Percentiles rank a stretch among this genome's conserved stretches.
Evolutionary conservation across 768 basidiomycete genomes (phyloP).

Genomic region (Phaffia tasmanica): DNA sequence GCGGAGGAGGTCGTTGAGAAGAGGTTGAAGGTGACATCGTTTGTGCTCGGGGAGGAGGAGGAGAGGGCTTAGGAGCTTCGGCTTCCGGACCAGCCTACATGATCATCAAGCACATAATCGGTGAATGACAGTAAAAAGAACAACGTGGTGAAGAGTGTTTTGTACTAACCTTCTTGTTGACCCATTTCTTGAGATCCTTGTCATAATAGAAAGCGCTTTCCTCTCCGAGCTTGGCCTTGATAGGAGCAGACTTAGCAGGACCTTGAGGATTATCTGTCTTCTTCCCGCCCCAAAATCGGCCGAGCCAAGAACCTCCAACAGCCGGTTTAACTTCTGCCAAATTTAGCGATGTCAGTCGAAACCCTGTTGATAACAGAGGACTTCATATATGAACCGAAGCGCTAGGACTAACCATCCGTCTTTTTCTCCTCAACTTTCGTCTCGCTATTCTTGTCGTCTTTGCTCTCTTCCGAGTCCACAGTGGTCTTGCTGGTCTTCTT

Average conservation of each 20-base stretch:
- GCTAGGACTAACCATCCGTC: slow-evolving; percentile 5
- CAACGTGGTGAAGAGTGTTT: slow-evolving; percentile 20
- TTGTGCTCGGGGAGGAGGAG: slow-evolving; percentile 68
- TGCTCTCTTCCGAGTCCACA: background rate
- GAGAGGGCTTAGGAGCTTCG: slow-evolving; percentile 45
- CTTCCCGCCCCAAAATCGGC: slow-evolving; percentile 62
- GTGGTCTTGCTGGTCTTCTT: background rate
- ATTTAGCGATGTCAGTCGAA: background rate
- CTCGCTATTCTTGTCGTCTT: slow-evolving; percentile 29
- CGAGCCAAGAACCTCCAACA: slow-evolving; percentile 54
- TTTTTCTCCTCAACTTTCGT: slow-evolving; percentile 30
- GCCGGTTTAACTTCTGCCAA: slow-evolving; percentile 27
- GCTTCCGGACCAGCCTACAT: slow-evolving; percentile 52
- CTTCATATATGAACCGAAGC: background rate
- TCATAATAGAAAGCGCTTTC: slow-evolving; percentile 85
- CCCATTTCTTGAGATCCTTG: slow-evolving; percentile 88
- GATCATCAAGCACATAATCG: slow-evolving; percentile 14
- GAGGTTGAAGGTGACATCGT: slow-evolving; percentile 11
- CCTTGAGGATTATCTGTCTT: slow-evolving; percentile 21
- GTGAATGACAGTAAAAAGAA: background rate
- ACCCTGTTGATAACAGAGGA: background rate
- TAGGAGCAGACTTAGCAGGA: slow-evolving; percentile 47
- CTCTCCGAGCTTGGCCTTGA: slow-evolving; percentile 87
- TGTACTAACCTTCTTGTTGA: slow-evolving; percentile 69
- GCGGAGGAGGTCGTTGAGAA: slow-evolving; percentile 28